These are phyloP conservation scores for Botryobasidium botryosum DNA, from an alignment of 768 basidiomycete genomes.

Conservation along the genomic window DNA sequence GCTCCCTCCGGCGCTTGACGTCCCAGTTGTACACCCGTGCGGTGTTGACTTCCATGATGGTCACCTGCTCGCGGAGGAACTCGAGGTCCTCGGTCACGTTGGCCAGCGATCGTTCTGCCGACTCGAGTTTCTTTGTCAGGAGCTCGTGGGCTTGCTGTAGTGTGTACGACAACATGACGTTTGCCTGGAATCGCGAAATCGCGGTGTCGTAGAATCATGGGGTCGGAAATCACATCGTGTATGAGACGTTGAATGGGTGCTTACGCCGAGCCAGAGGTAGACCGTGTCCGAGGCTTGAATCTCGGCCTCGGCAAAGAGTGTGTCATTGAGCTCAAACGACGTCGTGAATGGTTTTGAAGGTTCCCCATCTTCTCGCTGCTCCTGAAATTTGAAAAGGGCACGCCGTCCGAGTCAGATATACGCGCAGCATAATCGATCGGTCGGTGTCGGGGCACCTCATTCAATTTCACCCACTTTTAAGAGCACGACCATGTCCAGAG, in stretches of 20 bases:
- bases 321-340: conserved; percentile 92
- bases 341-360: conserved; percentile 45
- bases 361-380: conserved; percentile 25
- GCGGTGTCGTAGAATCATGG: not conserved
- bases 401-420: no score
- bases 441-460: no score
- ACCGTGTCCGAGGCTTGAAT: conserved; percentile 78
- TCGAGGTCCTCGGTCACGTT: conserved; percentile 78
- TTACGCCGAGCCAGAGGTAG: conserved; percentile 88
- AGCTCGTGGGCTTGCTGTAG: conserved; percentile 59
- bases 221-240: not conserved
- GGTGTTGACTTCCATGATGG: conserved; percentile 91
- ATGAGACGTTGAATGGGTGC: conserved; percentile 19
- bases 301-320: conserved; percentile 82
- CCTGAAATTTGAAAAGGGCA: conserved; percentile 11
- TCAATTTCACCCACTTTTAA: conserved; percentile 45
- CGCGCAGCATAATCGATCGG: no score
- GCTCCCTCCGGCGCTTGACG: conserved; percentile 61
- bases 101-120: conserved; percentile 46
- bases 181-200: conserved; percentile 41
- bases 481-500: conserved; percentile 75
- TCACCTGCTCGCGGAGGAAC: conserved; percentile 85
- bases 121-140: conserved; percentile 52
- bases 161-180: conserved; percentile 93
- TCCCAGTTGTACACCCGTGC: conserved; percentile 96